A percentile compares a stretch with the other conserved stretches of the same genome.
phyloP scores from a whole-genome alignment of 1,284 basidiomycete species.

The Austropuccinia psidii region DNA sequence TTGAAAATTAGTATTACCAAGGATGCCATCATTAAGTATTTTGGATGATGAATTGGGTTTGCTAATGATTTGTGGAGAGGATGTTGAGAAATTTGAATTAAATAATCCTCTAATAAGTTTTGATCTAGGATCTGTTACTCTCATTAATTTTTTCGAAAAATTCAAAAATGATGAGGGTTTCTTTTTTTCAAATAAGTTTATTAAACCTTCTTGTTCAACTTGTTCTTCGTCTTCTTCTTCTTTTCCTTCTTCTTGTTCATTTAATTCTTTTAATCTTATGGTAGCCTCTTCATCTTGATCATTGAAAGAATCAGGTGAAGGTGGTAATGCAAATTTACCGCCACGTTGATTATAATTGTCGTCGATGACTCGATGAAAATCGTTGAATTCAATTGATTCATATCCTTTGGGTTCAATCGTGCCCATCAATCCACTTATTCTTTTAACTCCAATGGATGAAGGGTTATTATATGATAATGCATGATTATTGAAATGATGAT shows the following conservation, averaged over 20 bases:
- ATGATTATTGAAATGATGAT: not conserved
- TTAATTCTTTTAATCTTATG: not conserved
- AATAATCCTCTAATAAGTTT: not conserved
- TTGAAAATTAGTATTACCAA: not conserved
- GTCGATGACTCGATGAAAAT: constrained; percentile 6
- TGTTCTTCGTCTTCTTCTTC: not conserved
- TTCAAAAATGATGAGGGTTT: no score
- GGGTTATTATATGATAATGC: not conserved
- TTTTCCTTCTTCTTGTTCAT: no score
- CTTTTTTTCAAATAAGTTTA: no score
- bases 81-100: not conserved
- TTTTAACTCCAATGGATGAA: no score
- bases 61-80: not conserved
- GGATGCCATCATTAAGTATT: not conserved
- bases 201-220: no score
- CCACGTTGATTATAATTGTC: constrained; percentile 4
- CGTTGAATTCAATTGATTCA: constrained; percentile 17
- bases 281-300: not conserved
- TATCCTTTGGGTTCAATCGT: constrained; percentile 21
- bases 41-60: not conserved
- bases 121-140: constrained; percentile 1
- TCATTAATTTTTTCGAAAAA: constrained; percentile 10
- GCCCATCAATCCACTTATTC: not conserved
- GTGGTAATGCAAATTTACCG: constrained; percentile 23
- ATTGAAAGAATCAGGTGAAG: constrained; percentile 11